Percentiles rank a stretch among this genome's conserved stretches.
Evolutionary conservation across 129 eudicot genomes (phyloP).

Genomic region (Pseudognaphalium luteoalbum): DNA sequence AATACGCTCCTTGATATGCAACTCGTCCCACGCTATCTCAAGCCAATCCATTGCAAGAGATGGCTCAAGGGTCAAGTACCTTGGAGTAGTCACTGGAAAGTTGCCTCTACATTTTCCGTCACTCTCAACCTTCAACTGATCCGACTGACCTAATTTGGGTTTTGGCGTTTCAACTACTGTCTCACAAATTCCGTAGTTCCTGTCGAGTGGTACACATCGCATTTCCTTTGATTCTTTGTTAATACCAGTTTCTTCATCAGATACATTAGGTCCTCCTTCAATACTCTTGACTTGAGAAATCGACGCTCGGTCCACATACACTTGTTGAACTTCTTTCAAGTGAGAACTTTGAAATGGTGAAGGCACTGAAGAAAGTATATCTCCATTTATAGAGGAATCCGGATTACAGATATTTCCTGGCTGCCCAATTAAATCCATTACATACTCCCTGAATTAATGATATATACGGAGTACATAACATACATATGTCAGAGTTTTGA

Average conservation of each 20-base stretch:
- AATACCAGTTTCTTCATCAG: constrained; percentile 23
- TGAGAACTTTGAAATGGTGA: constrained; percentile 85
- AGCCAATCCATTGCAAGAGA: constrained; percentile 98
- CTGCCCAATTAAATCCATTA: constrained; percentile 82
- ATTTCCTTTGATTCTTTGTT: constrained; percentile 30
- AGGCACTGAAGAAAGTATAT: constrained; percentile 60
- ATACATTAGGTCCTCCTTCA: constrained; percentile 30
- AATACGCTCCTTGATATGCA: constrained; percentile 86
- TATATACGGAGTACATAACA: not conserved
- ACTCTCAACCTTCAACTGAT: constrained; percentile 41
- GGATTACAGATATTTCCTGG: constrained; percentile 80
- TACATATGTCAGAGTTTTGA: not conserved
- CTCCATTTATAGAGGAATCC: constrained; percentile 81
- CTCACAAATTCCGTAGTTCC: constrained; percentile 33
- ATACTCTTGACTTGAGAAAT: constrained; percentile 46
- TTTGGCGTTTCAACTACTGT: constrained; percentile 32
- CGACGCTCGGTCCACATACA: constrained; percentile 44
- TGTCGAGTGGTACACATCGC: constrained; percentile 26
- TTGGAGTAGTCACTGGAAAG: constrained; percentile 49
- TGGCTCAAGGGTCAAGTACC: constrained; percentile 84
- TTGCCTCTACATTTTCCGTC: constrained; percentile 37
- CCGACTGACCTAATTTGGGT: constrained; percentile 33
- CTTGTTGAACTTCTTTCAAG: constrained; percentile 59
- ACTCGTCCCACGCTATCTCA: constrained; percentile 93
- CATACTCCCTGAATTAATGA: constrained; percentile 73